Conservation (phyloP, 176 grass and related monocot genomes). For the Oryza rufipogon region DNA sequence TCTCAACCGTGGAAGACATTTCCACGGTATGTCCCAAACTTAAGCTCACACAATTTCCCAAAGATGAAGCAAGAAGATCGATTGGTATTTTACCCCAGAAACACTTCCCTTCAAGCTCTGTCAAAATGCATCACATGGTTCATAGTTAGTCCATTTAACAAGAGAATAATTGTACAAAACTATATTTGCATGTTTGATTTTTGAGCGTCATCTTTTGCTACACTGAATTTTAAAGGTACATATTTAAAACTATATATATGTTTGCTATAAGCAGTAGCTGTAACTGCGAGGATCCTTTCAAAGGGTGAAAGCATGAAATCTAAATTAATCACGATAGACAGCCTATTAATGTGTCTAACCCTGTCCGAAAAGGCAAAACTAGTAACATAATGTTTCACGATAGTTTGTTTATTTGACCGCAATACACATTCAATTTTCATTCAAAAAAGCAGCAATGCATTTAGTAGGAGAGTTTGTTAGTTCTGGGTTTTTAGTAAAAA, state of each 20-base stretch:
- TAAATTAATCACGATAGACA: slow-evolving; percentile 5
- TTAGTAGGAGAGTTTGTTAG: not conserved
- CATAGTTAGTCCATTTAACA: slow-evolving; percentile 39
- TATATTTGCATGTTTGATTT: not conserved
- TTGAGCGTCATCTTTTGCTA: slow-evolving; percentile 1
- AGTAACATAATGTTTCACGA: not conserved
- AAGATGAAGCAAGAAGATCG: slow-evolving; percentile 80
- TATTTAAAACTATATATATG: slow-evolving; percentile 19
- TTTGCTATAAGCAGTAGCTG: not conserved
- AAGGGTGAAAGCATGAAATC: not conserved
- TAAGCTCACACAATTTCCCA: slow-evolving; percentile 80
- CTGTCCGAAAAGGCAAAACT: not conserved
- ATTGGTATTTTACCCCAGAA: slow-evolving; percentile 88
- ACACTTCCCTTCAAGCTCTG: slow-evolving; percentile 89
- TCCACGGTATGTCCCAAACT: slow-evolving; percentile 79
- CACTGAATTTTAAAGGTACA: slow-evolving; percentile 17
- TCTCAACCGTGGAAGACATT: slow-evolving; percentile 73
- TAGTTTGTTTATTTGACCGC: not conserved
- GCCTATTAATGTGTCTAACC: not conserved
- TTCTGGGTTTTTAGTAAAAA: not conserved
- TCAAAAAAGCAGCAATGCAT: not conserved
- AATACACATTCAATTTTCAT: not conserved
- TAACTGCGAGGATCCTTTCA: slow-evolving; percentile 26
- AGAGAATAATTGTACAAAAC: slow-evolving; percentile 24
- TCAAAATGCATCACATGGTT: slow-evolving; percentile 40